Evolutionary conservation across 495 filamentous ascomycete species (phyloP).

Genomic region (Viridothelium virens): DNA sequence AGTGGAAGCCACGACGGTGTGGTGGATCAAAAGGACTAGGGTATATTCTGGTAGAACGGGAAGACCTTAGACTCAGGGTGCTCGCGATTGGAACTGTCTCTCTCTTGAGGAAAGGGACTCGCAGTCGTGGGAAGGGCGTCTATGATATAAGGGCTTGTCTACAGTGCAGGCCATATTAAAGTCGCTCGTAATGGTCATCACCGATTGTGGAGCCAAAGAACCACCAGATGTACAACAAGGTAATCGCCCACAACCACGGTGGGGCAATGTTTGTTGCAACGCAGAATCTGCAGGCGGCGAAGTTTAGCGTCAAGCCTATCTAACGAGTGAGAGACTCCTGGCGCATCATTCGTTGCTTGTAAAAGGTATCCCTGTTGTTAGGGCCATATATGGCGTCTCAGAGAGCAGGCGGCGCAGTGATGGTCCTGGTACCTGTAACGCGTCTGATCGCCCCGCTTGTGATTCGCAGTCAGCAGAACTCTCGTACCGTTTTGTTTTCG

Average conservation of each 20-base stretch:
- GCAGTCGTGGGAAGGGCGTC: not conserved
- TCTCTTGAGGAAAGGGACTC: not conserved
- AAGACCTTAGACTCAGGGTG: no score
- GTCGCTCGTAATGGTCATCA: not conserved
- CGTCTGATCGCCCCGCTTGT: not conserved
- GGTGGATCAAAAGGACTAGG: not conserved
- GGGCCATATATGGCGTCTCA: not conserved
- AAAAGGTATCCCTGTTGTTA: not conserved
- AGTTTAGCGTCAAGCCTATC: constrained; percentile 7
- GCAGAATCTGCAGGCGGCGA: constrained; percentile 4
- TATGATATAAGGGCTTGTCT: not conserved
- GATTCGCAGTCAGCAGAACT: not conserved
- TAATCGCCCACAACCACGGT: constrained; percentile 1
- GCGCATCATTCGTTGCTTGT: not conserved
- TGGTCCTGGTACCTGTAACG: not conserved
- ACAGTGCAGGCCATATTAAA: not conserved
- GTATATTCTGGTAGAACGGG: not conserved
- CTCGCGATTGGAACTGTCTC: no score
- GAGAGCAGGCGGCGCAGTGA: not conserved
- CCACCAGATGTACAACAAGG: not conserved
- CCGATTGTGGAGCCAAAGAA: not conserved
- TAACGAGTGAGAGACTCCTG: not conserved
- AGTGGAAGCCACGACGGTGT: not conserved
- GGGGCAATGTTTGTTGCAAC: constrained; percentile 4
- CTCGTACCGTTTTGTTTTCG: constrained; percentile 5